A percentile compares a stretch with the other conserved stretches of the same genome.
Evolutionary conservation across 768 basidiomycete species (phyloP).

Genomic region (Lyophyllum decastes): DNA sequence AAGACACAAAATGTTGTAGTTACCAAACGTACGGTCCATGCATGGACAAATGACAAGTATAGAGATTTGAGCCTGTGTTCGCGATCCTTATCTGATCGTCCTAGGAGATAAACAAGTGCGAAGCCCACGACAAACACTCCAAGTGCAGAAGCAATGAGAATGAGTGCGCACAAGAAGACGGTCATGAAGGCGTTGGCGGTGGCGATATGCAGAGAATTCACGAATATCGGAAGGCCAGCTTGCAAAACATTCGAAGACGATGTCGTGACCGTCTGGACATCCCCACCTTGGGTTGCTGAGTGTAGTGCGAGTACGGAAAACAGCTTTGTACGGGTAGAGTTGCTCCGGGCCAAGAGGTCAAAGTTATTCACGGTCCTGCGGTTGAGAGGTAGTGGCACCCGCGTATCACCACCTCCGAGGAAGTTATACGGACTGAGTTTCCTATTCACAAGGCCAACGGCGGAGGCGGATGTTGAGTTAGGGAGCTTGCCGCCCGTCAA

Average conservation of each 20-base stretch:
- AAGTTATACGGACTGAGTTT: conserved; percentile 78
- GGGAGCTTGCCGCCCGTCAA: conserved; percentile 78
- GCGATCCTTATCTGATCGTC: conserved; percentile 10
- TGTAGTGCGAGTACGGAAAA: conserved; percentile 7
- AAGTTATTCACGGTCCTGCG: background rate
- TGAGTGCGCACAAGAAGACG: conserved; percentile 73
- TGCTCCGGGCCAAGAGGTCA: background rate
- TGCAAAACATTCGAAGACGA: conserved; percentile 67
- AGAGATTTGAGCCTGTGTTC: conserved; percentile 21
- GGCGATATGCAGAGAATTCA: conserved; percentile 74
- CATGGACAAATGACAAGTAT: conserved; percentile 49
- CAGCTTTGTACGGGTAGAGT: background rate
- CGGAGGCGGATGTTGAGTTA: conserved; percentile 57
- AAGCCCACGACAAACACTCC: conserved; percentile 56
- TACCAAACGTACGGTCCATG: conserved; percentile 72
- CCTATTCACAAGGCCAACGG: conserved; percentile 79
- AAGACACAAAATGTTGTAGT: conserved; percentile 23
- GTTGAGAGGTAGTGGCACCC: background rate
- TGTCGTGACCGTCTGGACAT: conserved; percentile 68
- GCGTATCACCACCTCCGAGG: background rate
- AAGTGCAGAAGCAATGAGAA: conserved; percentile 62
- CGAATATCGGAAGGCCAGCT: conserved; percentile 83
- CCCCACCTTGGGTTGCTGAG: conserved; percentile 26
- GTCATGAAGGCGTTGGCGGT: conserved; percentile 92
- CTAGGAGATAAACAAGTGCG: conserved; percentile 35